These are phyloP conservation scores for Podospora appendiculata DNA, from an alignment of 495 filamentous ascomycete species.

Conservation along the genomic window DNA sequence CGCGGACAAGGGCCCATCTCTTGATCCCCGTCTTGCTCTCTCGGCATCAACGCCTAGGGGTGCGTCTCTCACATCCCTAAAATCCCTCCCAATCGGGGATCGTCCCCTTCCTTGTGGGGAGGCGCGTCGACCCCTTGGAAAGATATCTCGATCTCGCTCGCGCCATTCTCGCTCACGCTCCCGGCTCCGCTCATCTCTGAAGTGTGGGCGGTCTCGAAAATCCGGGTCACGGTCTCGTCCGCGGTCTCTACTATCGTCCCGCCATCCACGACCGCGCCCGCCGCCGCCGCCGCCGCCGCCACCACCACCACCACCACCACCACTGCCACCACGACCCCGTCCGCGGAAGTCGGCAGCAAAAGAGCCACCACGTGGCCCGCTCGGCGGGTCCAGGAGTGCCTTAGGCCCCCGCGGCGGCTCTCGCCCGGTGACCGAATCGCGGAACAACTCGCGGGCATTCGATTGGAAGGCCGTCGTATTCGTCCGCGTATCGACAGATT, in stretches of 20 bases:
- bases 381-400: constrained; percentile 56
- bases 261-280: constrained; percentile 35
- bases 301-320: constrained; percentile 26
- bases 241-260: constrained; percentile 56
- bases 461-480: constrained; percentile 40
- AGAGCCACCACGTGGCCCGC: constrained; percentile 45
- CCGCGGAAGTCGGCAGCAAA: constrained; percentile 41
- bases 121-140: constrained; percentile 33
- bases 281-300: constrained; percentile 20
- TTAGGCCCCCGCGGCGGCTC: constrained; percentile 65
- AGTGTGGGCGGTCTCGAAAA: constrained; percentile 40
- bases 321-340: constrained; percentile 25
- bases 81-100: constrained; percentile 25
- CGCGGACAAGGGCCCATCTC: constrained; percentile 56
- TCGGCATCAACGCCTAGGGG: constrained; percentile 42
- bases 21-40: constrained; percentile 41
- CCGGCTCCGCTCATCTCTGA: constrained; percentile 40
- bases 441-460: constrained; percentile 38
- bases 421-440: constrained; percentile 30
- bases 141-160: constrained; percentile 32
- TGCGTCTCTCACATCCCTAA: constrained; percentile 24
- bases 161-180: constrained; percentile 35
- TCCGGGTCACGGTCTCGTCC: constrained; percentile 52
- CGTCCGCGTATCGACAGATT: constrained; percentile 39
- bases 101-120: constrained; percentile 37